Evolutionary conservation across 768 basidiomycete genomes (phyloP).

Genomic region (Holtermanniella nyarrowii): DNA sequence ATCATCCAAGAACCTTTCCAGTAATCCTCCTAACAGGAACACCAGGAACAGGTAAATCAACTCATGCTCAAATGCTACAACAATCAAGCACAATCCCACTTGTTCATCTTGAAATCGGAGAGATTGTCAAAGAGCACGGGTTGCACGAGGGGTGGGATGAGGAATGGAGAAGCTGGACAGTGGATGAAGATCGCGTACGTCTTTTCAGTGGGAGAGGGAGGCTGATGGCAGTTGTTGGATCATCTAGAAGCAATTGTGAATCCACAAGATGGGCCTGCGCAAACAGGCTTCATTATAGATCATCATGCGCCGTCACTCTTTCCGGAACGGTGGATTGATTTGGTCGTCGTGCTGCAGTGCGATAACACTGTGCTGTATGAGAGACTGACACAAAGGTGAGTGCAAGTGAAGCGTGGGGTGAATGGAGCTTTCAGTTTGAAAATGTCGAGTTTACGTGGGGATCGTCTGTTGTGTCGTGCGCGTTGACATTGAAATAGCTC

Average conservation of each 20-base stretch:
- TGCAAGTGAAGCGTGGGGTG: too few species aligned
- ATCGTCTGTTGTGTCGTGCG: too few species aligned
- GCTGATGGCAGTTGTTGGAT: slow-evolving; percentile 59
- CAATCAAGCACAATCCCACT: slow-evolving; percentile 47
- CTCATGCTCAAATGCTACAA: slow-evolving; percentile 74
- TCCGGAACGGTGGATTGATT: slow-evolving; percentile 92
- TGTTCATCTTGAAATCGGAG: slow-evolving; percentile 78
- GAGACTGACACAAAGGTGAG: slow-evolving; percentile 77
- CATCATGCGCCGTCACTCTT: slow-evolving; percentile 48
- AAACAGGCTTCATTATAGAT: slow-evolving; percentile 39
- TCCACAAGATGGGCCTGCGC: slow-evolving; percentile 7
- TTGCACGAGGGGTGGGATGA: slow-evolving; percentile 79
- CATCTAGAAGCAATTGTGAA: slow-evolving; percentile 57
- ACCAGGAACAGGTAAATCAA: slow-evolving; percentile 77
- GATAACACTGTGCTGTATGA: slow-evolving; percentile 81
- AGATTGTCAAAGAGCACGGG: slow-evolving; percentile 70
- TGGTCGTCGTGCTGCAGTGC: slow-evolving; percentile 84
- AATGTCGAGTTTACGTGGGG: too few species aligned
- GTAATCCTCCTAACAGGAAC: slow-evolving; percentile 42
- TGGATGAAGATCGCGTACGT: slow-evolving; percentile 76
- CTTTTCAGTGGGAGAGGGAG: neutral
- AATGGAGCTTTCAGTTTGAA: too few species aligned
- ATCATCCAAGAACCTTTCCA: slow-evolving; percentile 36
- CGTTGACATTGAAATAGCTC: too few species aligned
- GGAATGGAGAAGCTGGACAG: slow-evolving; percentile 88